phyloP scores from a whole-genome alignment of 345 rosid species.

The Syzygium grande region DNA sequence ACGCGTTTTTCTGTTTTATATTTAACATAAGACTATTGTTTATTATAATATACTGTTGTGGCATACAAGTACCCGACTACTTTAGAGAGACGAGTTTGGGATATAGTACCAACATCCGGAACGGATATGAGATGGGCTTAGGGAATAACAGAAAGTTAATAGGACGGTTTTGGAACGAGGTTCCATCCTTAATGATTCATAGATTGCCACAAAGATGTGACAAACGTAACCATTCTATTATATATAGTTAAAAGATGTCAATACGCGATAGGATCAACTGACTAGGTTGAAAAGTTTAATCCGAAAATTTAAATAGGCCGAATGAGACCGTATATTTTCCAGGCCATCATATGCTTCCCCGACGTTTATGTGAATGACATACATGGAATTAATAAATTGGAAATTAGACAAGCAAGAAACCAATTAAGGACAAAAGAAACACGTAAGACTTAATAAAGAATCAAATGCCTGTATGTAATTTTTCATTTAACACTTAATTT shows the following conservation, averaged over 20 bases:
- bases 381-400: neutral
- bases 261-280: neutral
- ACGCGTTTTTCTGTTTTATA: neutral
- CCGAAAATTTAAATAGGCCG: accelerated
- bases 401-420: neutral
- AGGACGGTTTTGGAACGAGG: accelerated
- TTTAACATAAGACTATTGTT: neutral
- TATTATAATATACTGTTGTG: neutral
- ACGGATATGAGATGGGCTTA: neutral
- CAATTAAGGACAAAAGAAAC: neutral
- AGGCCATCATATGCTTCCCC: neutral
- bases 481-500: neutral
- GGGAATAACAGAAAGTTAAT: neutral
- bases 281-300: neutral
- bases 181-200: neutral
- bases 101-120: neutral
- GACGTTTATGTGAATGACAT: neutral
- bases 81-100: neutral
- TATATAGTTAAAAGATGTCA: neutral
- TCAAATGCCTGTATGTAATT: neutral
- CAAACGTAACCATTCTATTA: neutral
- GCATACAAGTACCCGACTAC: neutral
- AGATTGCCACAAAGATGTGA: neutral
- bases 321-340: neutral
- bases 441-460: neutral